Evolutionary conservation across 2,329 filamentous ascomycete genomes (phyloP), one percentile per base, ranked within the genome.

Genomic region (Hawksworthiomyces lignivorus): DNA sequence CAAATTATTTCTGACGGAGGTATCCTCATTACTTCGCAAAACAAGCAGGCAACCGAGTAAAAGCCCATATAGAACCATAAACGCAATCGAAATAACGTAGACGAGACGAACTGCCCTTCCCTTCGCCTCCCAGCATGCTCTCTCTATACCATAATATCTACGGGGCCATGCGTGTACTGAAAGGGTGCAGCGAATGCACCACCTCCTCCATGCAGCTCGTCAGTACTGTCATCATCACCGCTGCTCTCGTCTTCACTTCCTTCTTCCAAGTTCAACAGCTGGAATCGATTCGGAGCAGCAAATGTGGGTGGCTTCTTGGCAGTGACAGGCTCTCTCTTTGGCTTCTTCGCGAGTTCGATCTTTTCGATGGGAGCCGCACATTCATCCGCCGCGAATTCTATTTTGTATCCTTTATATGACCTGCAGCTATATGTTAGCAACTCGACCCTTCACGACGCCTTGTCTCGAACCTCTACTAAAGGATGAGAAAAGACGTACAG

Each of bases 341-440:
- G 36, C 38, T 51, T 46, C 49, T 58, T 32, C 52, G 48, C 24
- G 5, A 37, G 55, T 28, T 26, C 36, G 14, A 51, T 45, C 8
- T 43, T 43, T 31, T 67, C 57, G 36, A 82, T 58, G 1, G 80
- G 70, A 43, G 73, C 70, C 28, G 76, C 74, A 55, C 87, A 94
- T 51, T 89, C 84, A 52, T 94, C 87, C 0, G 65, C 60, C 47
- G 72, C 78, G 72, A 80, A 90, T 12, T 82, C 77, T 50, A 94
- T 82, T 48, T 72, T 80, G 46, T 72, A 77, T 18, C 75, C 71
- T 55, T 81, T 86, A 64, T 92, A 94, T 22, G 70, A 72, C 12
- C 74, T 77, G 43, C 62, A 2, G 3, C 4, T 12, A 7, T 20
- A 21, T 36, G n/a, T n/a, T n/a, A n/a, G n/a, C n/a, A n/a, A n/a